Evolutionary conservation across 345 rosid genomes (phyloP).

Genomic region (Cardamine resedifolia): DNA sequence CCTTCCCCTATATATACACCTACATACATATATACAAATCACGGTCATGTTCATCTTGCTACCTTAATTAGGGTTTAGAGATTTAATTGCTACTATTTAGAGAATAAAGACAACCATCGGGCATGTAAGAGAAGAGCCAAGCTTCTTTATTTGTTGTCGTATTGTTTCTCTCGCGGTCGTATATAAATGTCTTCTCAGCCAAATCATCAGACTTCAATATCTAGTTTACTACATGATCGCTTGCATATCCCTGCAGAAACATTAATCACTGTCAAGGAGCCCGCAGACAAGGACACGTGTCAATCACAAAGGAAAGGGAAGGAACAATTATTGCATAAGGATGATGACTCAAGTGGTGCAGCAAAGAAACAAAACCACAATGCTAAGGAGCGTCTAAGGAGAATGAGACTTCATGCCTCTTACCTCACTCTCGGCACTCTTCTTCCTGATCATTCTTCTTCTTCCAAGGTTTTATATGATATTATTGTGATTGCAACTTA

Average conservation of each 20-base stretch:
- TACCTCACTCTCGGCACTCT: conserved; percentile 42
- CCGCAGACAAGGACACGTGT: conserved; percentile 17
- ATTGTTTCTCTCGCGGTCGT: conserved; percentile 13
- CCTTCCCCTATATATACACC: background rate
- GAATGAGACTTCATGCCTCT: conserved; percentile 40
- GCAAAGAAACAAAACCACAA: conserved; percentile 39
- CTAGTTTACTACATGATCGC: conserved; percentile 24
- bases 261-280: too few species aligned
- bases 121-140: background rate
- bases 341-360: conserved; percentile 21
- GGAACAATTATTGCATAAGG: conserved; percentile 12
- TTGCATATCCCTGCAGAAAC: conserved; percentile 38
- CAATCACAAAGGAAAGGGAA: conserved; percentile 25
- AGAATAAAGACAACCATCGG: too few species aligned
- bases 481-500: background rate
- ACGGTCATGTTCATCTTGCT: conserved; percentile 22
- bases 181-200: conserved; percentile 21
- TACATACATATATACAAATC: background rate
- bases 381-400: conserved; percentile 38
- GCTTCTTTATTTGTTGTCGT: too few species aligned
- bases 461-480: conserved; percentile 30
- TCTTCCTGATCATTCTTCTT: conserved; percentile 35
- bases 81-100: conserved; percentile 1
- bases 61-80: conserved; percentile 32
- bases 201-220: conserved; percentile 22